These are phyloP conservation scores for Rhizoctonia solani DNA, from an alignment of 1,284 basidiomycete genomes.

Conservation along the genomic window DNA sequence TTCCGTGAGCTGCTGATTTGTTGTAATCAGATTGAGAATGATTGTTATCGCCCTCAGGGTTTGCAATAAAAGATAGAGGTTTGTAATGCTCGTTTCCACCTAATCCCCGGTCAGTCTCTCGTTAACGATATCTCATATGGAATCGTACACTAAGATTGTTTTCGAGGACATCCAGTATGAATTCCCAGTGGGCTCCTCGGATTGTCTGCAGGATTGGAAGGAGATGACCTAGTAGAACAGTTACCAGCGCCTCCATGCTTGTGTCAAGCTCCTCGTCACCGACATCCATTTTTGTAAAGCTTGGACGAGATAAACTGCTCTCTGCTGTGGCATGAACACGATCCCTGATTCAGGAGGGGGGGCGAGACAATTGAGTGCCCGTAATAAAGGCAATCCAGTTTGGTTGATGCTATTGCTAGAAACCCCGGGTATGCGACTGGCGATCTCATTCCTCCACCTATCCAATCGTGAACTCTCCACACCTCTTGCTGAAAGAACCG, in stretches of 20 bases:
- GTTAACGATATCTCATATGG: slow-evolving; percentile 7
- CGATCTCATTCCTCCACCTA: slow-evolving; percentile 87
- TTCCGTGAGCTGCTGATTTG: slow-evolving; percentile 74
- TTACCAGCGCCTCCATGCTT: slow-evolving; percentile 76
- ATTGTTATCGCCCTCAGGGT: slow-evolving; percentile 70
- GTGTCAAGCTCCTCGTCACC: slow-evolving; percentile 66
- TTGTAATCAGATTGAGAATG: slow-evolving; percentile 69
- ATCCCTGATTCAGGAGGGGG: slow-evolving; percentile 79
- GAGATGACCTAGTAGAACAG: slow-evolving; percentile 73
- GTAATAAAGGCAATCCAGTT: slow-evolving; percentile 70
- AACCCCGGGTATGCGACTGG: slow-evolving; percentile 76
- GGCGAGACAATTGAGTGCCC: slow-evolving; percentile 73
- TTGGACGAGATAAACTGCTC: slow-evolving; percentile 90
- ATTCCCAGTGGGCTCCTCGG: slow-evolving; percentile 87
- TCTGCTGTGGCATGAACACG: slow-evolving; percentile 83
- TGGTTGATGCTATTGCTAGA: slow-evolving; percentile 63
- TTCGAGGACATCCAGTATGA: slow-evolving; percentile 89
- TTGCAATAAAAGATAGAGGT: slow-evolving; percentile 55
- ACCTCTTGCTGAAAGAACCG: slow-evolving; percentile 63
- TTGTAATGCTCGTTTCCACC: slow-evolving; percentile 8
- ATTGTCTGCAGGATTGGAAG: slow-evolving; percentile 89
- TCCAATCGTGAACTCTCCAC: slow-evolving; percentile 75
- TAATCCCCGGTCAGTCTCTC: not conserved
- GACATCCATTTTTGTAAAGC: slow-evolving; percentile 83
- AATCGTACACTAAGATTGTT: slow-evolving; percentile 78